Base-by-base conservation (phyloP, 352 stramenopile genomes). In the Phytophthora melonis region DNA sequence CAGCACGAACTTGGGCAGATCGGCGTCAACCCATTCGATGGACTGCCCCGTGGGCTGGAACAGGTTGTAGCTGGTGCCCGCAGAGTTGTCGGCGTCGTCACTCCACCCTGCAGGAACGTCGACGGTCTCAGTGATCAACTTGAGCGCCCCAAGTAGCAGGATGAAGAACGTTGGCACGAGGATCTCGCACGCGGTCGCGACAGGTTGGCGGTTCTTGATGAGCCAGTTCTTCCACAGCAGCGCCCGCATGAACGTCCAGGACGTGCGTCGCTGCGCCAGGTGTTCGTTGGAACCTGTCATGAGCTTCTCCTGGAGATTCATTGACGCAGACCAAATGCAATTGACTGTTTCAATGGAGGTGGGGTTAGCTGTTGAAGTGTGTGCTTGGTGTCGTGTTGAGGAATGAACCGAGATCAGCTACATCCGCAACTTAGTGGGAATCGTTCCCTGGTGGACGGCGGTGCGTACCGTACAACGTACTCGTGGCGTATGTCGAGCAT, bases 181-280 rank as follows among this genome's bases (percentile, higher is more conserved):
- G 11, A 92, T 58, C 53, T 93, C 84, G 61, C 87, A 74, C 8
- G 82, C 57, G 27, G 80, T 88, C 0, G 61, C 77, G 21, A 88
- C 43, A 18, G 61, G 73, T 45, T 92, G 84, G 30, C 81, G 80
- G 34, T 78, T 80, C 75, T 92, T 93, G 47, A 90, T 71, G 27
- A 87, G 50, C 74, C 70, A 83, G 75, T 93, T 92, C 69, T 93
- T 93, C 78, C 81, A 87, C 32, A 92, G 66, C 34, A 93, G 50
- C 45, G 81, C 77, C 27, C 68, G 65, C 32, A 82, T 64, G 64
- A 73, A 81, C 13, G 45, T 66, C 70, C 63, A 74, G 2, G 70
- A 55, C 13, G 65, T 66, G 21, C 66, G 66, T 3, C 32, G 62
- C 21, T 41, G 3, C 14, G 68, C 30, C 16, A 75, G 36, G 5